Conservation (phyloP, 1,139 yeast species). For the Wickerhamomyces sp. region DNA sequence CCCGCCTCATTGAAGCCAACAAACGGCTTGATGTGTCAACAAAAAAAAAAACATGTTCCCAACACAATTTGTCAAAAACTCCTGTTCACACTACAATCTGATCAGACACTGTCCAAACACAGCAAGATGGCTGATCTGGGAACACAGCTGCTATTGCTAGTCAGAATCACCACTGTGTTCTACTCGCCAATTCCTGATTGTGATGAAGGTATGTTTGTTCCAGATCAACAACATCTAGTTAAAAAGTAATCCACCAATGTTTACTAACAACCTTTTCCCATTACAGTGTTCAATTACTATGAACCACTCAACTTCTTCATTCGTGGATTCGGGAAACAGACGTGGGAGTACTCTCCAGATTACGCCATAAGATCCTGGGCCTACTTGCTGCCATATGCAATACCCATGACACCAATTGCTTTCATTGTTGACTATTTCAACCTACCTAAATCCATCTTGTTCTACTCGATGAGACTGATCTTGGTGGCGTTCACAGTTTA, state of each 20-base stretch:
- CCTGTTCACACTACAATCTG: too few relatives aligned
- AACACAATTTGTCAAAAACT: too few relatives aligned
- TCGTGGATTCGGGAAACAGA: conserved; percentile 84
- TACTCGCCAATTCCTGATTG: conserved; percentile 73
- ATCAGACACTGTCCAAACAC: too few relatives aligned
- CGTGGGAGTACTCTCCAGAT: conserved; percentile 95
- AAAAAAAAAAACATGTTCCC: too few relatives aligned
- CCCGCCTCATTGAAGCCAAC: too few relatives aligned
- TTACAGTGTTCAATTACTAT: conserved; percentile 67
- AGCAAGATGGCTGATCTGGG: neutral
- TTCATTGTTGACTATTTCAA: conserved; percentile 11
- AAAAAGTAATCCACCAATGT: too few relatives aligned
- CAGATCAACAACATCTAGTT: neutral
- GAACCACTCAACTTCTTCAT: conserved; percentile 80
- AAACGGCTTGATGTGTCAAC: too few relatives aligned
- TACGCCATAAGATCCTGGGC: conserved; percentile 86
- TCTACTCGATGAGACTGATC: conserved; percentile 51
- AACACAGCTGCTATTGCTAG: conserved; percentile 5
- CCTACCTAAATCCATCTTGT: conserved; percentile 20
- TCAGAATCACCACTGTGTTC: conserved; percentile 36
- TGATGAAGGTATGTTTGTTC: conserved; percentile 45
- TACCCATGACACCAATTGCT: conserved; percentile 36
- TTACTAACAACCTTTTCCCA: neutral
- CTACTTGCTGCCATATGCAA: conserved; percentile 52
- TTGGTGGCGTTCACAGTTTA: conserved; percentile 50